phyloP scores from a whole-genome alignment of 2,329 filamentous ascomycete genomes.

The Pseudocercospora vitis region DNA sequence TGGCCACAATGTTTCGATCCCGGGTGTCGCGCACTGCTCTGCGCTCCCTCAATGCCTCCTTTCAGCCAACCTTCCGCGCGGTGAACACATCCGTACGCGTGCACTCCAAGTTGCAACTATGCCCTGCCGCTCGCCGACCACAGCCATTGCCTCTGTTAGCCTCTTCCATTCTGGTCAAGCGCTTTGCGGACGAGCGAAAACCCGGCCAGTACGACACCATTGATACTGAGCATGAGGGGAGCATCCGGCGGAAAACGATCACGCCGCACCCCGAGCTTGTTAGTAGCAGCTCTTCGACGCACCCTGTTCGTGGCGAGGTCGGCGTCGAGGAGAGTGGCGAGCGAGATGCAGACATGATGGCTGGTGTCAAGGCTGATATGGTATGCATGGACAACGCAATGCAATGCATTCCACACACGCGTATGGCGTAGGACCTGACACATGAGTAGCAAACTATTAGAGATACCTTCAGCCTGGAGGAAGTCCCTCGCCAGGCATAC shows the following conservation, averaged over 20 bases:
- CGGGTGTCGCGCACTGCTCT: slow-evolving; percentile 45
- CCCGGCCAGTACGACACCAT: slow-evolving; percentile 46
- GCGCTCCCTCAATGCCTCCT: slow-evolving; percentile 39
- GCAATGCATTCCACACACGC: no score
- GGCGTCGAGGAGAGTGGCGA: slow-evolving; percentile 36
- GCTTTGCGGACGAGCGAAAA: slow-evolving; percentile 18
- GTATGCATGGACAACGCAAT: slow-evolving; percentile 18
- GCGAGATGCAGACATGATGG: slow-evolving; percentile 48
- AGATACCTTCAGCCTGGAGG: slow-evolving; percentile 50
- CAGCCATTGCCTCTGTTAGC: slow-evolving; percentile 35
- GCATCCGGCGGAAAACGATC: slow-evolving; percentile 57
- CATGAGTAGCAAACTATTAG: slow-evolving; percentile 49
- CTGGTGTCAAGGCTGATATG: slow-evolving; percentile 44
- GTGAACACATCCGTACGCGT: slow-evolving; percentile 36
- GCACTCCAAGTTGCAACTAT: slow-evolving; percentile 46
- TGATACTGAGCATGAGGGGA: slow-evolving; percentile 58
- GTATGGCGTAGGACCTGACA: slow-evolving; percentile 21
- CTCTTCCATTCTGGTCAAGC: slow-evolving; percentile 27
- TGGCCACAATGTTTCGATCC: slow-evolving; percentile 45
- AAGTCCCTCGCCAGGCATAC: slow-evolving; percentile 51
- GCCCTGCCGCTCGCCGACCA: slow-evolving; percentile 40
- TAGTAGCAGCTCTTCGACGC: slow-evolving; percentile 55
- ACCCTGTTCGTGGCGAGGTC: slow-evolving; percentile 44
- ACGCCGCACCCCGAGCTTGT: slow-evolving; percentile 61
- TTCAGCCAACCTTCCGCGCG: slow-evolving; percentile 24